Evolutionary conservation across 768 basidiomycete species (phyloP).

Genomic region (Termitomyces sp.): DNA sequence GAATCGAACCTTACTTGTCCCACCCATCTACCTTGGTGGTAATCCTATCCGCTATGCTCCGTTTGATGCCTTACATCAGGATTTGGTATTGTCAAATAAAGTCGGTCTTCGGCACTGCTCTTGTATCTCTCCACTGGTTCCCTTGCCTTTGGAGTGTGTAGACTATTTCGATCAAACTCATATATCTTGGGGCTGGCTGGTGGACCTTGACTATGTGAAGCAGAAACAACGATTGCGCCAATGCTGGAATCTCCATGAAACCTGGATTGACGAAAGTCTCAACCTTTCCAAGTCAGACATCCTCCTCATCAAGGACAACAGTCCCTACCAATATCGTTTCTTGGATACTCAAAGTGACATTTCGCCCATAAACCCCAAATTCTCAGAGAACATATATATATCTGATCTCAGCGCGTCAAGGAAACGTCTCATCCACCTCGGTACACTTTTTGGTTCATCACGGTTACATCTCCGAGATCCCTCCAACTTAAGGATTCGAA

Average conservation of each 20-base stretch:
- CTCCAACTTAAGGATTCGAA: conserved; percentile 35
- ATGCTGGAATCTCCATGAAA: conserved; percentile 42
- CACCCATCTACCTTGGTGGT: conserved; percentile 64
- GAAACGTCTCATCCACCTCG: conserved; percentile 59
- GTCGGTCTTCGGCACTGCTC: conserved; percentile 48
- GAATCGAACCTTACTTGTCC: conserved; percentile 74
- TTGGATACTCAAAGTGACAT: conserved; percentile 34
- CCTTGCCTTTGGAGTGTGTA: conserved; percentile 49
- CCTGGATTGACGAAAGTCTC: conserved; percentile 41
- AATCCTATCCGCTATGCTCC: conserved; percentile 55
- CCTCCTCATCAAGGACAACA: conserved; percentile 43
- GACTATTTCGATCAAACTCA: conserved; percentile 56
- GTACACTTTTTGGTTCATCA: conserved; percentile 73
- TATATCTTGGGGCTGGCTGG: conserved; percentile 66
- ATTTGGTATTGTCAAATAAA: conserved; percentile 45
- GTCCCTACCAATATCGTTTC: conserved; percentile 61
- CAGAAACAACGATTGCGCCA: conserved; percentile 37
- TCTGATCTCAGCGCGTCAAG: conserved; percentile 30
- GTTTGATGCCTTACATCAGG: conserved; percentile 41
- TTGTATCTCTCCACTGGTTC: conserved; percentile 23
- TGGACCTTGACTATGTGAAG: conserved; percentile 42
- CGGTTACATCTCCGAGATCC: conserved; percentile 47
- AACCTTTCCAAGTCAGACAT: conserved; percentile 32
- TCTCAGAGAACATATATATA: conserved; percentile 35
- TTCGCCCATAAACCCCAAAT: conserved; percentile 29